These are phyloP conservation scores for Verticillium albo-atrum DNA, from an alignment of 2,329 filamentous ascomycete species.

Conservation along the genomic window DNA sequence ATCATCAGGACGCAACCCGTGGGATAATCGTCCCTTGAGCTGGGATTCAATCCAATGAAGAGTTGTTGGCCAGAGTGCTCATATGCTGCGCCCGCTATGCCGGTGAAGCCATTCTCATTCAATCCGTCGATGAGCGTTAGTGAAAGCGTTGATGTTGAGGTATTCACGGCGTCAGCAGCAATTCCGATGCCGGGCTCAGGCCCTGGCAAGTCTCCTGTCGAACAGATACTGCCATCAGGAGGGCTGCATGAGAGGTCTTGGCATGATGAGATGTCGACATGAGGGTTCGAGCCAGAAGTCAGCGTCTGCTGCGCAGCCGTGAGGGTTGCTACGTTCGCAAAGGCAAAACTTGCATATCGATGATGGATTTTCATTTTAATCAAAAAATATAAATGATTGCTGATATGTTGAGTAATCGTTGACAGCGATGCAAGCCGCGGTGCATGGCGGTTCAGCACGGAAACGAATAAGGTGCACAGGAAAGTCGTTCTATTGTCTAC, in stretches of 20 bases:
- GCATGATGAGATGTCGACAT: constrained; percentile 1
- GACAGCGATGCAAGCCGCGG: too few species aligned
- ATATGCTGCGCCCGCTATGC: neutral
- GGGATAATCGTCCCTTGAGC: neutral
- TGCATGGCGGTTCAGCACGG: too few species aligned
- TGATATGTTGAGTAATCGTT: too few species aligned
- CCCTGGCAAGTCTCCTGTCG: neutral
- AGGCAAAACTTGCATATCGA: too few species aligned
- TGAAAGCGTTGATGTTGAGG: neutral
- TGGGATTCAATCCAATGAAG: constrained; percentile 1
- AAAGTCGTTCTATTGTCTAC: too few species aligned
- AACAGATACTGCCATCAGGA: constrained; percentile 1
- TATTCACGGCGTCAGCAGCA: neutral
- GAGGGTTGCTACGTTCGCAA: neutral
- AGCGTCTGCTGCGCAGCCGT: neutral
- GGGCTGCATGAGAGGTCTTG: constrained; percentile 1
- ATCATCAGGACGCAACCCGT: constrained; percentile 6
- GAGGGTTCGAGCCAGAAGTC: neutral
- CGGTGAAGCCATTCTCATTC: constrained; percentile 15
- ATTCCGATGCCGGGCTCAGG: neutral
- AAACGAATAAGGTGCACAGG: too few species aligned
- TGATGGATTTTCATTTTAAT: too few species aligned
- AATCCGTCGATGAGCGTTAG: constrained; percentile 16
- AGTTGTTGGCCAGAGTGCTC: constrained; percentile 5
- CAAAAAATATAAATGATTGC: too few species aligned